Conservation (phyloP, 2,329 filamentous ascomycete genomes). For the Tricladium varicosporioides region DNA sequence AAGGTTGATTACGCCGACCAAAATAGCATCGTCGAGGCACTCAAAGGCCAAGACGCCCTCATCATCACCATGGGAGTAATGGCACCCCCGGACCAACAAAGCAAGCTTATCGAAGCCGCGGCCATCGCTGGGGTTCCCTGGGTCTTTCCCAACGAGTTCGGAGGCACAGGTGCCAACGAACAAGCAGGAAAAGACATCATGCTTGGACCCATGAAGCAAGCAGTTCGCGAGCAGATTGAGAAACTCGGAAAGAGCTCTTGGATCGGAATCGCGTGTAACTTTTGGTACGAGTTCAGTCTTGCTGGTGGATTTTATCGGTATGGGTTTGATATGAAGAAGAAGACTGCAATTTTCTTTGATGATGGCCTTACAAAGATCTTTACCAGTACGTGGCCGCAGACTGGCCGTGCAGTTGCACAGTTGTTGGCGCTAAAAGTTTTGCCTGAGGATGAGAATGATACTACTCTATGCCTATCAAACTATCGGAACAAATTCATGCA, state of each 20-base stretch:
- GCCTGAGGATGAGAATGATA: slow-evolving; percentile 37
- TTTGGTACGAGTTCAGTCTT: slow-evolving; percentile 55
- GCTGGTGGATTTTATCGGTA: slow-evolving; percentile 34
- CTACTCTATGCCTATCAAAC: slow-evolving; percentile 34
- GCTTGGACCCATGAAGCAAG: slow-evolving; percentile 13
- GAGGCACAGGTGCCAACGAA: slow-evolving; percentile 18
- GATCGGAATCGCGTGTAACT: slow-evolving; percentile 43
- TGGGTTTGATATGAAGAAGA: slow-evolving; percentile 50
- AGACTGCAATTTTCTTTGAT: slow-evolving; percentile 47
- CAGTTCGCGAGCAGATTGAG: slow-evolving; percentile 37
- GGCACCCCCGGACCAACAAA: slow-evolving; percentile 45
- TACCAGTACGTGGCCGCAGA: slow-evolving; percentile 48
- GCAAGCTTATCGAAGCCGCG: slow-evolving; percentile 52
- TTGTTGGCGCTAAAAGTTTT: slow-evolving; percentile 42
- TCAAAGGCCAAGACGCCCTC: slow-evolving; percentile 54
- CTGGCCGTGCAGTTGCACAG: slow-evolving; percentile 51
- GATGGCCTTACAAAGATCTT: slow-evolving; percentile 47
- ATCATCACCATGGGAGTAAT: slow-evolving; percentile 50
- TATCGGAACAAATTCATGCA: slow-evolving; percentile 43
- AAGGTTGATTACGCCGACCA: slow-evolving; percentile 45
- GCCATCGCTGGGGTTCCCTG: slow-evolving; percentile 53
- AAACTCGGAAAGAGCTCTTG: slow-evolving; percentile 36
- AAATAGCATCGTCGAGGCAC: slow-evolving; percentile 45
- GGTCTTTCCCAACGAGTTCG: slow-evolving; percentile 54
- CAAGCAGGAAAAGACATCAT: slow-evolving; percentile 30